Conservation (phyloP, 805 yeast species). For the Hanseniaspora hatyaiensis region DNA sequence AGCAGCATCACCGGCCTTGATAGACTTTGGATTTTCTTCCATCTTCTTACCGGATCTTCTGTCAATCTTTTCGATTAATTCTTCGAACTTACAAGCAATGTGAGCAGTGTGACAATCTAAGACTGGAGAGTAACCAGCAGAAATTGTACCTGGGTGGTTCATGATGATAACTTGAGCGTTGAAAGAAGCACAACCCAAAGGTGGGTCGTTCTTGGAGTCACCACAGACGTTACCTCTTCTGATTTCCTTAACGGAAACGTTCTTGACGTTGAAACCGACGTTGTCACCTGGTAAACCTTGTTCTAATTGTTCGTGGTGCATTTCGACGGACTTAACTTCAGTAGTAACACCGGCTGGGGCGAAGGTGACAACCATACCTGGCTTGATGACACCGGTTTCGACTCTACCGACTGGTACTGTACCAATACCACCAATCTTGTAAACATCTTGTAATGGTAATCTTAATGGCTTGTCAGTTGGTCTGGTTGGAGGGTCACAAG, state of each 20-base stretch:
- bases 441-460: constrained; percentile 81
- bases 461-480: constrained; percentile 81
- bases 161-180: constrained; percentile 75
- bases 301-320: constrained; percentile 72
- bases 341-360: constrained; percentile 88
- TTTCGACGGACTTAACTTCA: constrained; percentile 79
- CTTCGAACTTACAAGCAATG: constrained; percentile 79
- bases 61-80: constrained; percentile 73
- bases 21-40: constrained; percentile 83
- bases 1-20: constrained; percentile 95
- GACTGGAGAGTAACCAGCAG: constrained; percentile 86
- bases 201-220: constrained; percentile 84
- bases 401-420: constrained; percentile 91
- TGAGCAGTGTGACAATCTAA: constrained; percentile 89
- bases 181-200: constrained; percentile 68
- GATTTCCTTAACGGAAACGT: constrained; percentile 77
- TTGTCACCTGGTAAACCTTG: constrained; percentile 87
- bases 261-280: constrained; percentile 84
- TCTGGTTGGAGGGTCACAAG: constrained; percentile 68
- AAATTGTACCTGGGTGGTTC: constrained; percentile 86
- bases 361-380: constrained; percentile 80
- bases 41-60: constrained; percentile 85
- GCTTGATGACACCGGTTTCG: constrained; percentile 83
- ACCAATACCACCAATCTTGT: constrained; percentile 88
- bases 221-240: constrained; percentile 90